Conservation (phyloP, 768 basidiomycete genomes). For the Paxillus rubicundulus region DNA sequence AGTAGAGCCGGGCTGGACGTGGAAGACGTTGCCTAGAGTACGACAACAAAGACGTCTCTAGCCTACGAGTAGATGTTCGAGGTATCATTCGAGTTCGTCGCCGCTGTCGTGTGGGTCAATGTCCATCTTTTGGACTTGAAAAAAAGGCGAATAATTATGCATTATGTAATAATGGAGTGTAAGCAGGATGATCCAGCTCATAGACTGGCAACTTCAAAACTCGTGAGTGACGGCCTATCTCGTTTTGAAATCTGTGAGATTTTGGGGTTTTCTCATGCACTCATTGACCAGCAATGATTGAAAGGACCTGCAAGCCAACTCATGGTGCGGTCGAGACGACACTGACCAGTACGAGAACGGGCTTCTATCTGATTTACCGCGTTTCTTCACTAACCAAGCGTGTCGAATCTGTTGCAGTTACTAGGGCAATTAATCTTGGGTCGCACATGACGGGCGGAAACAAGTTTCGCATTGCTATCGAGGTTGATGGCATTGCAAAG, state of each 20-base stretch:
- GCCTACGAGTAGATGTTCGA: conserved; percentile 24
- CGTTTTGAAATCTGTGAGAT: too few relatives aligned
- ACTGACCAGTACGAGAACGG: background rate
- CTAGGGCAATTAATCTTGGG: background rate
- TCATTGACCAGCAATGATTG: background rate
- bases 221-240: too few relatives aligned
- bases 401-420: background rate
- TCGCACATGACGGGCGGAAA: background rate
- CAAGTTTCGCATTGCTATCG: background rate
- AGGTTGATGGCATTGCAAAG: background rate
- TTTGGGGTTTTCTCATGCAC: too few relatives aligned
- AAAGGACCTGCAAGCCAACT: background rate
- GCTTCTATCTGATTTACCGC: background rate
- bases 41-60: conserved; percentile 48
- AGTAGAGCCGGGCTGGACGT: conserved; percentile 68
- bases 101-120: conserved; percentile 6
- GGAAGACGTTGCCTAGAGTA: conserved; percentile 65
- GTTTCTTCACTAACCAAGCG: background rate
- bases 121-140: too few relatives aligned
- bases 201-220: too few relatives aligned
- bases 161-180: too few relatives aligned
- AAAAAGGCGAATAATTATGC: background rate
- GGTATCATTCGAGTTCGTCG: conserved; percentile 25
- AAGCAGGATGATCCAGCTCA: too few relatives aligned
- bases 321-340: background rate